Evolutionary conservation across 148 eudicot genomes (phyloP).

Genomic region (Rhododendron henanense): DNA sequence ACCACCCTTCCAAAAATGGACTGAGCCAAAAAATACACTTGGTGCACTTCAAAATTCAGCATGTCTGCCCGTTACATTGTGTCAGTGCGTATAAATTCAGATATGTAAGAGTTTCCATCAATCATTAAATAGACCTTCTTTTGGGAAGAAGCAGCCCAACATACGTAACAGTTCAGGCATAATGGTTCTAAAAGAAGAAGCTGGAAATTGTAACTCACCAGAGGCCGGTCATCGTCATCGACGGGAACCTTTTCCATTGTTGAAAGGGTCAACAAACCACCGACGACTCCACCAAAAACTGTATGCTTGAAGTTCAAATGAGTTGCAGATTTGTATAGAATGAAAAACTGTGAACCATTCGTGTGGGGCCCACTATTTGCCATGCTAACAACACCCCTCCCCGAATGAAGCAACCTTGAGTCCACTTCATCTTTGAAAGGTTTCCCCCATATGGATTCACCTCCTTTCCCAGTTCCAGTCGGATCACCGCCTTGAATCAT

Average conservation of each 20-base stretch:
- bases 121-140: background rate
- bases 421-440: constrained; percentile 91
- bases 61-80: constrained; percentile 1
- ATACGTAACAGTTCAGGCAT: background rate
- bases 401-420: constrained; percentile 89
- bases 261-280: constrained; percentile 81
- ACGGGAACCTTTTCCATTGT: constrained; percentile 93
- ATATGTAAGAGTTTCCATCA: background rate
- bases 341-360: constrained; percentile 93
- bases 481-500: constrained; percentile 99
- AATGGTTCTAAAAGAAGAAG: background rate
- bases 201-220: constrained; percentile 47
- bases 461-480: constrained; percentile 96
- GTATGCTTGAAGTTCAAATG: constrained; percentile 95
- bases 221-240: constrained; percentile 86
- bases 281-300: constrained; percentile 93
- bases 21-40: background rate
- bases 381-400: constrained; percentile 99
- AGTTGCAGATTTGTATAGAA: constrained; percentile 88
- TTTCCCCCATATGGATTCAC: constrained; percentile 96
- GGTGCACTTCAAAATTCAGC: background rate
- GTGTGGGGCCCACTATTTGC: constrained; percentile 97
- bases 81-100: background rate
- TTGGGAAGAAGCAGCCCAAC: background rate
- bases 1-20: background rate